Evolutionary conservation across 129 eudicot genomes (phyloP).

Genomic region (Lactuca saligna): DNA sequence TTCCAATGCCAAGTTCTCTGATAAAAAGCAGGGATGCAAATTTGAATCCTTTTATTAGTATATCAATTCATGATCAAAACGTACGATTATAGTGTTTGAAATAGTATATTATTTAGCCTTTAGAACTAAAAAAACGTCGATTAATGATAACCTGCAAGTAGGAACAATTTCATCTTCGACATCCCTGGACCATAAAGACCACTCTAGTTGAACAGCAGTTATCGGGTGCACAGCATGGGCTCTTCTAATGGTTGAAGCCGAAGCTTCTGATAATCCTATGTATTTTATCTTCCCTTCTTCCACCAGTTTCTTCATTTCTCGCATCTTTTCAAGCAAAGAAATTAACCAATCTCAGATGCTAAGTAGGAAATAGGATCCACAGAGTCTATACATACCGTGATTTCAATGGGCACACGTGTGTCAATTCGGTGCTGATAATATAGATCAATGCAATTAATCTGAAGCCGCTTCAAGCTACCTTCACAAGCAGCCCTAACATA

Average conservation of each 20-base stretch:
- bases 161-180: too few relatives aligned
- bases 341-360: too few relatives aligned
- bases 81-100: too few relatives aligned
- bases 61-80: too few relatives aligned
- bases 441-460: conserved; percentile 38
- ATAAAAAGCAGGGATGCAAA: too few relatives aligned
- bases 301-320: conserved; percentile 60
- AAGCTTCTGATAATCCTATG: conserved; percentile 67
- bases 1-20: too few relatives aligned
- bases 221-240: conserved; percentile 75
- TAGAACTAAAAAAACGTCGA: neutral
- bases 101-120: neutral
- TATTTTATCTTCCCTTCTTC: conserved; percentile 71
- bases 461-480: conserved; percentile 48
- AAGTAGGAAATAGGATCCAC: too few relatives aligned
- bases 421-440: conserved; percentile 45
- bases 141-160: neutral
- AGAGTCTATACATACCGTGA: too few relatives aligned
- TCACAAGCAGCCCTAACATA: conserved; percentile 41
- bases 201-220: too few relatives aligned
- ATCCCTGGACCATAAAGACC: too few relatives aligned
- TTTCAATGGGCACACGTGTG: conserved; percentile 44
- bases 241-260: conserved; percentile 27
- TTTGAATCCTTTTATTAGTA: too few relatives aligned
- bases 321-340: too few relatives aligned